phyloP scores from a whole-genome alignment of 2,329 filamentous ascomycete species.

The Xylariaceae sp. region DNA sequence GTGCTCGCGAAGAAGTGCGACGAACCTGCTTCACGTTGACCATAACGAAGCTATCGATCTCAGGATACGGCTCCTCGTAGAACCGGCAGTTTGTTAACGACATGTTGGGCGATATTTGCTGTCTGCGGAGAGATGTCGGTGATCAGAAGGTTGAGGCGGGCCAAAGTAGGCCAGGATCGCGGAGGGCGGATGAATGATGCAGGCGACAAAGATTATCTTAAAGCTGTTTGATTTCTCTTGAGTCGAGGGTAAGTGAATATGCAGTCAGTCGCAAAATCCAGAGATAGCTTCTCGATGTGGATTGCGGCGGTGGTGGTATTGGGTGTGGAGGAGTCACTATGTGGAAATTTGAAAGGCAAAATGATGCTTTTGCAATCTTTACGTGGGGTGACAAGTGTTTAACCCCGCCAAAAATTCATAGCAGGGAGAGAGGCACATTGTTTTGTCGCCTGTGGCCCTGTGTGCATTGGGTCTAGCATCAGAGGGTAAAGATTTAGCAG shows the following conservation, averaged over 20 bases:
- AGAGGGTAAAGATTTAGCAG: no score
- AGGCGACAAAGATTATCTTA: not conserved
- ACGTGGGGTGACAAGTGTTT: slow-evolving; percentile 17
- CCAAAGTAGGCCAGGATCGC: slow-evolving; percentile 20
- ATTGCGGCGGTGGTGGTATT: slow-evolving; percentile 10
- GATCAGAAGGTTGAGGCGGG: slow-evolving; percentile 14
- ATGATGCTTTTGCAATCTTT: slow-evolving; percentile 21
- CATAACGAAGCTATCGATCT: slow-evolving; percentile 99
- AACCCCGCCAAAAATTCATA: slow-evolving; percentile 19
- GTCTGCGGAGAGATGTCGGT: slow-evolving; percentile 16
- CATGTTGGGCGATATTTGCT: slow-evolving; percentile 59
- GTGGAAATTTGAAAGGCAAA: slow-evolving; percentile 15
- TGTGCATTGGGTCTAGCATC: no score
- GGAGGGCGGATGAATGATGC: slow-evolving; percentile 1
- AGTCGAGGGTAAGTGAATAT: no score
- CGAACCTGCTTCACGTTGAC: slow-evolving; percentile 95
- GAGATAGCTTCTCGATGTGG: slow-evolving; percentile 6
- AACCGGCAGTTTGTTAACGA: slow-evolving; percentile 95
- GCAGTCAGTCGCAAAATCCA: not conserved
- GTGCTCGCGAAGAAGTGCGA: slow-evolving; percentile 7
- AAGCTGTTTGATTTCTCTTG: not conserved
- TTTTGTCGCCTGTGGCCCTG: slow-evolving; percentile 15
- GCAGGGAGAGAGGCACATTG: slow-evolving; percentile 7
- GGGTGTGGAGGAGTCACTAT: slow-evolving; percentile 19
- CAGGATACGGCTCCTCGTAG: slow-evolving; percentile 95